Evolutionary conservation across 768 basidiomycete species (phyloP), one percentile per base, ranked within the genome.

Genomic region (Roridomyces roridus): DNA sequence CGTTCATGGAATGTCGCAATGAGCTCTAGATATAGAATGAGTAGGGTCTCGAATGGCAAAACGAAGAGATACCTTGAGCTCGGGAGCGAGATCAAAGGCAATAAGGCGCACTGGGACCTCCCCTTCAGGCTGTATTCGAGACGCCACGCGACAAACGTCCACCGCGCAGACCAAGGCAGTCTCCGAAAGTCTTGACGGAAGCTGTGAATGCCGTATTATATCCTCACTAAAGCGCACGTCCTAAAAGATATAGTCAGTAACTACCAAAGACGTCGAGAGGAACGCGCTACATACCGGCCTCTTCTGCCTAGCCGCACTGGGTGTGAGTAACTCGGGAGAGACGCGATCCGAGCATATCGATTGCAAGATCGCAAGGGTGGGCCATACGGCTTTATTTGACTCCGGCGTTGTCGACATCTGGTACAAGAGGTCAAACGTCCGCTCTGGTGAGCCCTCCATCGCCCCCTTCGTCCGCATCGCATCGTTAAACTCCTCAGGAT

Each of bases 371-470:
- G 89, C 84, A 58, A 96, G 79, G 0, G 88, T 85, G 0, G 95
- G 94, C 90, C 93, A 95, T 40, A 92, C 45, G 35, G 35, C 20
- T 41, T 72, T 85, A 59, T 72, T 82, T 69, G 73, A 79, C 67
- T 64, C 74, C 66, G 49, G 73, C 49, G 68, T 75, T 46, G 74
- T 78, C 15, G 82, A 78, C 24, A 56, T 18, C 46, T 9, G 15
- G 64, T 85, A 87, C 3, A 96, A 72, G 17, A 89, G 70, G 70
- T 97, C 95, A 66, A 94, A 96, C 3, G 96, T 84, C 8, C 91
- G 85, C 67, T 97, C 94, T 1, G 94, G 88, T 0, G 87, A 85
- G 39, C 90, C 92, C 55, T 96, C 95, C 12, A 91, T 76, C 42
- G 76, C 80, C 25, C 87, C 84, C 41, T 87, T 80, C 4, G 79